These are phyloP conservation scores for Bryoglossum gracile DNA, from an alignment of 495 filamentous ascomycete genomes.

Conservation along the genomic window DNA sequence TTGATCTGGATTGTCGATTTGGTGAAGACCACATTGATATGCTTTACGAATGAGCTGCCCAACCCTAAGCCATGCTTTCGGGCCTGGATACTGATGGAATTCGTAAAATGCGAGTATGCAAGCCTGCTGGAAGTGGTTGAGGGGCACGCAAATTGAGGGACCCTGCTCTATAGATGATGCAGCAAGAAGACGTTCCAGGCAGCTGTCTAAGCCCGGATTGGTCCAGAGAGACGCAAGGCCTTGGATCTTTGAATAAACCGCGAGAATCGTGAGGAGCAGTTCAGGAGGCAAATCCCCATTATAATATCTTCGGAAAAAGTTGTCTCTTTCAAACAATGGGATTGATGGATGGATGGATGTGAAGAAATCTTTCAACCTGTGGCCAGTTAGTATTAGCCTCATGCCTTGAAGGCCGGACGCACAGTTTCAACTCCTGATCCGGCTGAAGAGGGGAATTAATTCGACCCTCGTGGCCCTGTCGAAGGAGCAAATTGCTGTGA, in stretches of 20 bases:
- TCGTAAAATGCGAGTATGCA: constrained; percentile 35
- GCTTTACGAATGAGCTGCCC: constrained; percentile 30
- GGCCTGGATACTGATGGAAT: constrained; percentile 32
- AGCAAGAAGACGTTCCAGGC: neutral
- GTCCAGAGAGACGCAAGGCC: constrained; percentile 2
- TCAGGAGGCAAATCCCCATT: neutral
- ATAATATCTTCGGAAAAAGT: neutral
- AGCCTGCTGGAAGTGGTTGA: constrained; percentile 28
- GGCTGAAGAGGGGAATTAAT: neutral
- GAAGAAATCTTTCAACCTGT: neutral
- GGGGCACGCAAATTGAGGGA: constrained; percentile 4
- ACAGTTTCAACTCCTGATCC: neutral
- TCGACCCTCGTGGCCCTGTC: neutral
- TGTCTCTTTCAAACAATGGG: neutral
- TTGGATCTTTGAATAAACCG: neutral
- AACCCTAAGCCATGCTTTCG: constrained; percentile 30
- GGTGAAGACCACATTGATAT: constrained; percentile 27
- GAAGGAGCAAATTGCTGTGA: neutral
- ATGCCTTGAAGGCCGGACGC: neutral
- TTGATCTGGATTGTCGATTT: constrained; percentile 19
- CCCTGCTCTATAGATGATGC: neutral
- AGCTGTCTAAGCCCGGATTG: neutral
- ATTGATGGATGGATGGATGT: neutral
- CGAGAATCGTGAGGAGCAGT: constrained; percentile 2
- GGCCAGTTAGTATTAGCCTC: neutral